Evolutionary conservation across 345 rosid species (phyloP).

Genomic region (Abelmoschus esculentus): DNA sequence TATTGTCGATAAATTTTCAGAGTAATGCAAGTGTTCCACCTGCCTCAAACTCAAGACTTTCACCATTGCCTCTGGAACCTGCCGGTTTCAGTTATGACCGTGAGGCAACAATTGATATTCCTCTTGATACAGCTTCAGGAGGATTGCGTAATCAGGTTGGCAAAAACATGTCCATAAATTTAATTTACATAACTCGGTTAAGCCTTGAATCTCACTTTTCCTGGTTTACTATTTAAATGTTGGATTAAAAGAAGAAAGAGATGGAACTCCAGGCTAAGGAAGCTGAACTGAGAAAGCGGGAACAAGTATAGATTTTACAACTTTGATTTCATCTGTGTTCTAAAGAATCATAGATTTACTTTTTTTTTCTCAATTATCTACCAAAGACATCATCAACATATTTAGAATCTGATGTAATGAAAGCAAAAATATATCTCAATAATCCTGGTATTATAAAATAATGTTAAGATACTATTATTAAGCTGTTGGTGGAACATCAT

Average conservation of each 20-base stretch:
- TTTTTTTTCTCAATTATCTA: neutral
- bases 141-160: slow-evolving; percentile 32
- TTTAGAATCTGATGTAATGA: neutral
- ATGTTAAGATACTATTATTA: neutral
- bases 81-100: slow-evolving; percentile 62
- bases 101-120: slow-evolving; percentile 82
- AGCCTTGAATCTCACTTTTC: slow-evolving; percentile 12
- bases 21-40: slow-evolving; percentile 47
- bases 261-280: slow-evolving; percentile 97
- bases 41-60: slow-evolving; percentile 74
- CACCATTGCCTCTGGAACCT: slow-evolving; percentile 94
- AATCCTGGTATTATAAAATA: neutral
- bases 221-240: slow-evolving; percentile 15
- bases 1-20: slow-evolving; percentile 28
- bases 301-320: slow-evolving; percentile 48
- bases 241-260: slow-evolving; percentile 83
- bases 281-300: slow-evolving; percentile 76
- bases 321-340: neutral
- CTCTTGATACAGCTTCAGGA: slow-evolving; percentile 54
- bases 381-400: neutral
- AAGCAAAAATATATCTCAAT: neutral
- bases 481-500: neutral
- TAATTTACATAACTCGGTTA: neutral
- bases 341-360: neutral
- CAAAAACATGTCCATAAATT: slow-evolving; percentile 8